Conservation (phyloP, 2,329 filamentous ascomycete genomes). For the Ceratocystis lukuohia region DNA sequence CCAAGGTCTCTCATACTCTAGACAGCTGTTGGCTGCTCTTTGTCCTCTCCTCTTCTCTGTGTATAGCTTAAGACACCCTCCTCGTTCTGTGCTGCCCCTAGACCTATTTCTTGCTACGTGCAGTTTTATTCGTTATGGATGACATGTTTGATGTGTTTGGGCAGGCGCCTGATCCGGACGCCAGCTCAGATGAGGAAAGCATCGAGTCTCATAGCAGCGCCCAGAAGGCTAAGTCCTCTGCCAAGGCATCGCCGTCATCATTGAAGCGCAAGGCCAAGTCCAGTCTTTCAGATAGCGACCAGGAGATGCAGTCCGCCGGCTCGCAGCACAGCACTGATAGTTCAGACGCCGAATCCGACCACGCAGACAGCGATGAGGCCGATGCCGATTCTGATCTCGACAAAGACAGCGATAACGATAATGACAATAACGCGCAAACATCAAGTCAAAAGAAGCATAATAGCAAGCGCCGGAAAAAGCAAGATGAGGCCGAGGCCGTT, state of each 20-base stretch:
- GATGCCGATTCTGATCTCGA: slow-evolving; percentile 23
- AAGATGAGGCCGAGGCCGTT: slow-evolving; percentile 54
- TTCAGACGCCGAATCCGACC: not conserved
- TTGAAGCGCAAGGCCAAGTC: slow-evolving; percentile 23
- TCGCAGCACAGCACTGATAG: slow-evolving; percentile 38
- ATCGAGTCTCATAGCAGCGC: not conserved
- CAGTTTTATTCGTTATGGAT: slow-evolving; percentile 41
- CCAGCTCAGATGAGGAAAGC: slow-evolving; percentile 32
- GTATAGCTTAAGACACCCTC: not conserved
- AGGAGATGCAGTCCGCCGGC: not conserved
- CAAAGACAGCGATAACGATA: slow-evolving; percentile 26
- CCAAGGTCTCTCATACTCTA: no score
- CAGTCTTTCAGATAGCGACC: slow-evolving; percentile 1
- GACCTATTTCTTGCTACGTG: not conserved
- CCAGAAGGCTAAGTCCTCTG: not conserved
- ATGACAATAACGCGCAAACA: slow-evolving; percentile 24
- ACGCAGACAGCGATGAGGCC: slow-evolving; percentile 24
- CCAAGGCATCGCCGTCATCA: slow-evolving; percentile 2
- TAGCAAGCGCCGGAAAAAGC: slow-evolving; percentile 49
- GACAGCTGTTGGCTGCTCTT: no score
- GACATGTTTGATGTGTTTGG: slow-evolving; percentile 76
- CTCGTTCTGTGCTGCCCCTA: not conserved
- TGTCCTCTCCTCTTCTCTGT: not conserved
- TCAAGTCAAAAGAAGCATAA: slow-evolving; percentile 25
- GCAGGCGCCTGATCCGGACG: slow-evolving; percentile 39